Evolutionary conservation across 352 stramenopile genomes (phyloP).

Genomic region (Phytophthora palmivora): DNA sequence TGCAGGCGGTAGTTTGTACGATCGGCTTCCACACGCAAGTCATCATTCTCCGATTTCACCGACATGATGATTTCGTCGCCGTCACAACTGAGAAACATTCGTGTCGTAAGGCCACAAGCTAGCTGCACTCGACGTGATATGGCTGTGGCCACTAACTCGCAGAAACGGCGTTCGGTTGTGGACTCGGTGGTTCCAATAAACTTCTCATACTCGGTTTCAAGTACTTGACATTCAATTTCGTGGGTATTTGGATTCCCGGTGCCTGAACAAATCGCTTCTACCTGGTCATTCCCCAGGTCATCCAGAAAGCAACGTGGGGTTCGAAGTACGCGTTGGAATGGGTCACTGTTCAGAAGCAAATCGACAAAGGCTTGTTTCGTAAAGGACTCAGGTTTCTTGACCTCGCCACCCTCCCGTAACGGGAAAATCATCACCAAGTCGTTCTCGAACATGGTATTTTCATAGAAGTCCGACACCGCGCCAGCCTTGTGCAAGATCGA

Average conservation of each 20-base stretch:
- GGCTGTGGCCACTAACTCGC: conserved; percentile 61
- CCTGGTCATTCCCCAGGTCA: conserved; percentile 50
- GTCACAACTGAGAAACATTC: conserved; percentile 73
- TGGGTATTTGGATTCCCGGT: conserved; percentile 33
- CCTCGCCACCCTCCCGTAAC: conserved; percentile 57
- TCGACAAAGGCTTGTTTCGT: conserved; percentile 61
- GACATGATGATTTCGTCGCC: conserved; percentile 80
- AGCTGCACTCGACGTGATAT: conserved; percentile 69
- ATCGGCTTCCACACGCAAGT: conserved; percentile 72
- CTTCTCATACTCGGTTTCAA: conserved; percentile 65
- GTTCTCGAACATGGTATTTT: conserved; percentile 68
- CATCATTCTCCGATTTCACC: conserved; percentile 73
- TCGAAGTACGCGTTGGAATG: conserved; percentile 65
- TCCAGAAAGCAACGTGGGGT: conserved; percentile 69
- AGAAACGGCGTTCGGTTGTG: conserved; percentile 64
- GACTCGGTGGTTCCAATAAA: conserved; percentile 42
- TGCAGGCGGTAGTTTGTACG: conserved; percentile 70
- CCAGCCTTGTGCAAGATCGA: conserved; percentile 38
- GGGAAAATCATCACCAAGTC: conserved; percentile 83
- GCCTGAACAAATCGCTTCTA: conserved; percentile 20
- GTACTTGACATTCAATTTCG: conserved; percentile 35
- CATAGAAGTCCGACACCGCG: conserved; percentile 30
- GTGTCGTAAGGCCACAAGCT: conserved; percentile 71
- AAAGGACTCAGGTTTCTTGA: conserved; percentile 59
- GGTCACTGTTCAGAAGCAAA: conserved; percentile 60